Evolutionary conservation across 108 stramenopile genomes (phyloP).

Genomic region (Skeletonema marinoi): DNA sequence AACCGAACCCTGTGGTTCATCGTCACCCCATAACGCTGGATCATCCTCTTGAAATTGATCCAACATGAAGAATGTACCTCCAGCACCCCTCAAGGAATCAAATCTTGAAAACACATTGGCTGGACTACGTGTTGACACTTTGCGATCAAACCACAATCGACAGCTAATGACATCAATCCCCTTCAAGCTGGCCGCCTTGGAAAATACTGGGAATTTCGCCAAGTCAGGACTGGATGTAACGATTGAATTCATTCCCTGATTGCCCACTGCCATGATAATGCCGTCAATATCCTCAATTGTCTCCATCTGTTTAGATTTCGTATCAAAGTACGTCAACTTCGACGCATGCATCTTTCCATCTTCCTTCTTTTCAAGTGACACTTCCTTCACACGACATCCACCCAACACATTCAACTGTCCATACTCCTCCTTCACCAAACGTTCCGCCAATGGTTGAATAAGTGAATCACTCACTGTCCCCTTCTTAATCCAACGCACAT

Average conservation of each 20-base stretch:
- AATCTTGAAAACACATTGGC: conserved; percentile 95
- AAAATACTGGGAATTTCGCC: conserved; percentile 65
- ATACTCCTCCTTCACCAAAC: conserved; percentile 52
- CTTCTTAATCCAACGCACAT: conserved; percentile 92
- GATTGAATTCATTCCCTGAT: conserved; percentile 88
- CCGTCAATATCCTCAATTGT: conserved; percentile 74
- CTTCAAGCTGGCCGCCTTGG: conserved; percentile 72
- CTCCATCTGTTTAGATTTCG: conserved; percentile 45
- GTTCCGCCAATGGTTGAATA: conserved; percentile 77
- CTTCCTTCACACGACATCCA: conserved; percentile 75
- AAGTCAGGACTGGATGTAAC: conserved; percentile 74
- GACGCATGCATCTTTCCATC: conserved; percentile 36
- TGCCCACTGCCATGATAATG: conserved; percentile 75
- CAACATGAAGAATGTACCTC: conserved; percentile 95
- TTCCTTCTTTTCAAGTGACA: conserved; percentile 34
- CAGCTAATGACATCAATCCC: conserved; percentile 89
- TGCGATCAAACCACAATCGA: conserved; percentile 84
- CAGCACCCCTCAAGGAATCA: conserved; percentile 81
- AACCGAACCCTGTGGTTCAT: conserved; percentile 66
- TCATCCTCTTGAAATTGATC: conserved; percentile 85
- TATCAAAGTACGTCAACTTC: conserved; percentile 44
- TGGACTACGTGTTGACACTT: conserved; percentile 81
- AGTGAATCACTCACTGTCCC: conserved; percentile 87
- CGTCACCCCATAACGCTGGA: conserved; percentile 72
- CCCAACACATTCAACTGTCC: conserved; percentile 70